These are phyloP conservation scores for Capsicum pubescens DNA, from an alignment of 257 asterid species.

Conservation along the genomic window DNA sequence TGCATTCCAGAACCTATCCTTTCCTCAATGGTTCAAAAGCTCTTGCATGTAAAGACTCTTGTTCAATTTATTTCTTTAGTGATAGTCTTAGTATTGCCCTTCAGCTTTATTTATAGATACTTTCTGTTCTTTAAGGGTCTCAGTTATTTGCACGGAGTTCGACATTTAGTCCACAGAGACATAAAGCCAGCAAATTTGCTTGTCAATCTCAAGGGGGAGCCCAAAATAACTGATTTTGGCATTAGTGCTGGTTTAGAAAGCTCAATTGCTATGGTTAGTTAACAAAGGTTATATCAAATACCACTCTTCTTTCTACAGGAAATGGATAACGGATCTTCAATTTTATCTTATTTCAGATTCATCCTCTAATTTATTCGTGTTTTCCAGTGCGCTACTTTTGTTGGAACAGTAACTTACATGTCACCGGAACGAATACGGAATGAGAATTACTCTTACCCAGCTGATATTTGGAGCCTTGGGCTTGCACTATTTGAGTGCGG, in stretches of 20 bases:
- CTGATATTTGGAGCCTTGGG: slow-evolving; percentile 99
- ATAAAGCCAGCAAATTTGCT: slow-evolving; percentile 98
- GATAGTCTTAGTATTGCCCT: slow-evolving; percentile 11
- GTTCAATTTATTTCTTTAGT: slow-evolving; percentile 12
- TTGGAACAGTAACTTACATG: slow-evolving; percentile 98
- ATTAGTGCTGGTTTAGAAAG: slow-evolving; percentile 97
- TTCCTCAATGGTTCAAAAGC: slow-evolving; percentile 85
- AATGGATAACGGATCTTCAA: slow-evolving; percentile 15
- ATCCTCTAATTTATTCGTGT: slow-evolving; percentile 32
- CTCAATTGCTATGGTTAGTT: slow-evolving; percentile 96
- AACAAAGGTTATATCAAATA: slow-evolving; percentile 13
- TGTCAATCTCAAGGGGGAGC: slow-evolving; percentile 92
- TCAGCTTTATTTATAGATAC: slow-evolving; percentile 27
- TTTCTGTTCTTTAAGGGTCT: slow-evolving; percentile 68
- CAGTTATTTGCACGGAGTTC: slow-evolving; percentile 88
- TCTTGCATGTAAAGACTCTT: slow-evolving; percentile 64
- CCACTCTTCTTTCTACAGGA: not conserved
- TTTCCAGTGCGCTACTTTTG: slow-evolving; percentile 97
- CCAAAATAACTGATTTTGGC: slow-evolving; percentile 99
- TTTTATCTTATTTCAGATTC: slow-evolving; percentile 30
- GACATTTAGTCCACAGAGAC: slow-evolving; percentile 97
- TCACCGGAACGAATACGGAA: slow-evolving; percentile 97
- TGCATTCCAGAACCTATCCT: slow-evolving; percentile 82
- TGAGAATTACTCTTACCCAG: slow-evolving; percentile 93
- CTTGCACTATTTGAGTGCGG: slow-evolving; percentile 99